These are phyloP conservation scores for Opeltia flavorubescens DNA, from an alignment of 495 filamentous ascomycete genomes.

Conservation along the genomic window DNA sequence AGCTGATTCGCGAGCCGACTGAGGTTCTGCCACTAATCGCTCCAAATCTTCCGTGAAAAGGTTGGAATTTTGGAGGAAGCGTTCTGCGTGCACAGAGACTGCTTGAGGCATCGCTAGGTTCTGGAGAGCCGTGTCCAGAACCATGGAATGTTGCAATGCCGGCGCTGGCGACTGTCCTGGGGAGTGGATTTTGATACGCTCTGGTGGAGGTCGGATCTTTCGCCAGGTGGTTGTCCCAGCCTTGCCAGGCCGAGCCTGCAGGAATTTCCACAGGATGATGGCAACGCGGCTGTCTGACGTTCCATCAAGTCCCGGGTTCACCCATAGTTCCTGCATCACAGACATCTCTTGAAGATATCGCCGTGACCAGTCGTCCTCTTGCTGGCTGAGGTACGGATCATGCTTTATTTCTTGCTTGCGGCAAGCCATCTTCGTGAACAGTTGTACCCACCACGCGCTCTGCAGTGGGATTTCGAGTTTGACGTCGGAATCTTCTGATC, in stretches of 20 bases:
- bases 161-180: conserved; percentile 5
- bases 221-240: conserved; percentile 41
- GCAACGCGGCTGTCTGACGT: conserved; percentile 23
- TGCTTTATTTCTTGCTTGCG: conserved; percentile 23
- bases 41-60: conserved; percentile 3
- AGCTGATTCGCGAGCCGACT: conserved; percentile 6
- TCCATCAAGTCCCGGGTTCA: conserved; percentile 9
- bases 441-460: conserved; percentile 34
- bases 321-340: conserved; percentile 37
- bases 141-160: conserved; percentile 2
- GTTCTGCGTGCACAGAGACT: not conserved
- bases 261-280: conserved; percentile 40
- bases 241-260: conserved; percentile 27
- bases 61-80: conserved; percentile 1
- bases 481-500: conserved; percentile 18
- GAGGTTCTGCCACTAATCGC: not conserved
- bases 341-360: conserved; percentile 30
- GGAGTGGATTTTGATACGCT: conserved; percentile 20
- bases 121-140: conserved; percentile 5
- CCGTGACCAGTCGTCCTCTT: conserved; percentile 25
- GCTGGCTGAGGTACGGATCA: conserved; percentile 21
- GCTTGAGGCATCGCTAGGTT: not conserved
- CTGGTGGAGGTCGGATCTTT: conserved; percentile 29
- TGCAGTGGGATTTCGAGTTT: conserved; percentile 27
- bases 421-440: conserved; percentile 31